A percentile compares a stretch with the other conserved stretches of the same genome.
Evolutionary conservation across 2,329 filamentous ascomycete genomes (phyloP).

Genomic region (Colletotrichum euphorbiae): DNA sequence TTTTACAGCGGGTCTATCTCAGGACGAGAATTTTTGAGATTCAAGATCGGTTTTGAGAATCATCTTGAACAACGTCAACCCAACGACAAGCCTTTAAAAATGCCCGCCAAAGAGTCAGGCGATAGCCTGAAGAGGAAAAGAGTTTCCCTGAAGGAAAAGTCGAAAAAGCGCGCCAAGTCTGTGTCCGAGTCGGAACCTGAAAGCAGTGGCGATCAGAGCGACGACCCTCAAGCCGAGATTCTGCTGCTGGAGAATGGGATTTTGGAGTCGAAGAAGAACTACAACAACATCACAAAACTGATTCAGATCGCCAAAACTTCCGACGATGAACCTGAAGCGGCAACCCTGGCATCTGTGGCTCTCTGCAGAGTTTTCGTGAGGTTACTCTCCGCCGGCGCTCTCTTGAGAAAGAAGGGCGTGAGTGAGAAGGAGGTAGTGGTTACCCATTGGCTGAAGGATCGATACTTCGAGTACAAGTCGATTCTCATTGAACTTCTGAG

Average conservation of each 20-base stretch:
- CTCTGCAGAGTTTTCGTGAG: constrained; percentile 89
- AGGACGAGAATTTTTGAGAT: constrained; percentile 20
- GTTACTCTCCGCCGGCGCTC: constrained; percentile 77
- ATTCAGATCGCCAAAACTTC: constrained; percentile 66
- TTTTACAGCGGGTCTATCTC: not conserved
- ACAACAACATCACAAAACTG: constrained; percentile 87
- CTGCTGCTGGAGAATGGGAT: constrained; percentile 83
- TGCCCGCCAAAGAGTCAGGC: constrained; percentile 45
- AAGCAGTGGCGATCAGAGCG: constrained; percentile 55
- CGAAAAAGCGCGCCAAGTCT: constrained; percentile 64
- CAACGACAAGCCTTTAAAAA: constrained; percentile 33
- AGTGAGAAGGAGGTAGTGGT: constrained; percentile 81
- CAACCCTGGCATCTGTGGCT: constrained; percentile 79
- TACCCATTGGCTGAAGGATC: constrained; percentile 81
- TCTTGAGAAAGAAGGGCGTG: constrained; percentile 73
- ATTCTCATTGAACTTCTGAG: constrained; percentile 71
- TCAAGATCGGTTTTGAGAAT: constrained; percentile 23
- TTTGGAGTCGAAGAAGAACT: constrained; percentile 86
- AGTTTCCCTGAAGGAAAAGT: constrained; percentile 52
- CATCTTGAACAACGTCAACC: constrained; percentile 20
- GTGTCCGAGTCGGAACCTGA: constrained; percentile 50
- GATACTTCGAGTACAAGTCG: constrained; percentile 77
- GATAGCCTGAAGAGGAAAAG: constrained; percentile 66
- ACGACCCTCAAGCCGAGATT: constrained; percentile 74
- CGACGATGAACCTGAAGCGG: constrained; percentile 63